These are phyloP conservation scores for Daedalea quercina DNA, from an alignment of 768 basidiomycete species.

Conservation along the genomic window DNA sequence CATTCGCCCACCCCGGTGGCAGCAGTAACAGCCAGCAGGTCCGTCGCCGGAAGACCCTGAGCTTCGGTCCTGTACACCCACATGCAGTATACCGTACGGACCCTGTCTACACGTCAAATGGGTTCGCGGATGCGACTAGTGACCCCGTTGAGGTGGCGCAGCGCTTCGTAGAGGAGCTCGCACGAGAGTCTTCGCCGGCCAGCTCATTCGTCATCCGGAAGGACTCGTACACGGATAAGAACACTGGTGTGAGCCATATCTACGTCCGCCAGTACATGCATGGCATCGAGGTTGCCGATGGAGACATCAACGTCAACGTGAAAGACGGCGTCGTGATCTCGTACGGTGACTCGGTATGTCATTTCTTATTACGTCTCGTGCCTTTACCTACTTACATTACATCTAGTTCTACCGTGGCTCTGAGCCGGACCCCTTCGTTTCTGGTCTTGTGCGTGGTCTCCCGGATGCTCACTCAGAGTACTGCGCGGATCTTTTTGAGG, in stretches of 20 bases:
- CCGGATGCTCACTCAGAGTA: conserved; percentile 42
- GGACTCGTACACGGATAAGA: conserved; percentile 83
- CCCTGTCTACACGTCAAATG: conserved; percentile 28
- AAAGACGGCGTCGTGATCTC: conserved; percentile 78
- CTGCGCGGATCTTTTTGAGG: conserved; percentile 38
- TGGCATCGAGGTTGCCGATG: conserved; percentile 84
- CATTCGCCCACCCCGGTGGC: conserved; percentile 35
- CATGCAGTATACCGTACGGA: conserved; percentile 61
- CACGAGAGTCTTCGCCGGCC: conserved; percentile 30
- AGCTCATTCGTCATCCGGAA: conserved; percentile 55
- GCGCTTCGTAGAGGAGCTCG: conserved; percentile 49
- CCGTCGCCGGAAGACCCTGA: conserved; percentile 73
- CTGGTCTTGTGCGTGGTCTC: conserved; percentile 14
- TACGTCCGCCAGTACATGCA: conserved; percentile 82
- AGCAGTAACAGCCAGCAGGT: conserved; percentile 14
- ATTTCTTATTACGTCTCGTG: not conserved
- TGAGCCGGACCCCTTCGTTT: conserved; percentile 32
- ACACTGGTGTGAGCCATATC: conserved; percentile 83
- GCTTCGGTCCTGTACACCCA: conserved; percentile 77
- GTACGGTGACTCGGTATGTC: conserved; percentile 78
- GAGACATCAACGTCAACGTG: conserved; percentile 91
- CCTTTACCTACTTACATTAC: not conserved
- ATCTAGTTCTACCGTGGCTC: conserved; percentile 71
- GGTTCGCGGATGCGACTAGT: conserved; percentile 6
- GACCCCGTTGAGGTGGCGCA: conserved; percentile 59